Evolutionary conservation across 2,329 filamentous ascomycete species (phyloP).

Genomic region (Penicillium olsonii): DNA sequence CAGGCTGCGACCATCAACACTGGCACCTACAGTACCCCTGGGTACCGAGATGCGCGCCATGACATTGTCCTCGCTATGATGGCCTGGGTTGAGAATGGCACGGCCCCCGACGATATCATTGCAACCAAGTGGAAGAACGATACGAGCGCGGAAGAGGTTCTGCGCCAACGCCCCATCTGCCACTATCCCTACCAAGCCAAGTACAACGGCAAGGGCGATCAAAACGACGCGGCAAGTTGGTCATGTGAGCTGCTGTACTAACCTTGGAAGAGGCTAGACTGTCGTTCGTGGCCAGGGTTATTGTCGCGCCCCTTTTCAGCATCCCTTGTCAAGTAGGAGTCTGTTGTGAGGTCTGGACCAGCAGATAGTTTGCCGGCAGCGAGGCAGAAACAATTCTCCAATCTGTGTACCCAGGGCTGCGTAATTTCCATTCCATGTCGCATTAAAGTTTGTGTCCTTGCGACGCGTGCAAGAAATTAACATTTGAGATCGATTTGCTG

Average conservation of each 20-base stretch:
- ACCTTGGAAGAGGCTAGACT: background rate
- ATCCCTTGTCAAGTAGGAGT: too few relatives aligned
- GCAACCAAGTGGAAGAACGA: slow-evolving; percentile 15
- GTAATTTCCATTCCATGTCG: too few relatives aligned
- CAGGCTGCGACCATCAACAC: slow-evolving; percentile 2
- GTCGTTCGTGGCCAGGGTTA: too few relatives aligned
- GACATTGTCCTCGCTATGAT: slow-evolving; percentile 21
- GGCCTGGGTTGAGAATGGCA: slow-evolving; percentile 22
- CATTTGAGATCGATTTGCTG: background rate
- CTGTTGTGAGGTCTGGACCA: too few relatives aligned
- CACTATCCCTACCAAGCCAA: background rate
- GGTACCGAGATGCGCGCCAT: slow-evolving; percentile 15
- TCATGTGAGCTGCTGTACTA: background rate
- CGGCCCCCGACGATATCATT: slow-evolving; percentile 15
- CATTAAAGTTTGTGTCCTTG: too few relatives aligned
- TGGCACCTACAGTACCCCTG: slow-evolving; percentile 7
- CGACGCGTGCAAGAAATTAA: too few relatives aligned
- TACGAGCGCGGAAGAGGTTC: background rate
- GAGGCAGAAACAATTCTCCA: too few relatives aligned
- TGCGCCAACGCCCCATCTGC: background rate
- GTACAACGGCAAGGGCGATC: background rate
- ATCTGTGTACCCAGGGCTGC: too few relatives aligned
- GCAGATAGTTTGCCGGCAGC: too few relatives aligned
- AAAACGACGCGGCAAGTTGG: background rate
- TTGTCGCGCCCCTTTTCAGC: background rate